Conservation (phyloP, 73 alveolate genomes). For the Paramecium biaurelia region DNA sequence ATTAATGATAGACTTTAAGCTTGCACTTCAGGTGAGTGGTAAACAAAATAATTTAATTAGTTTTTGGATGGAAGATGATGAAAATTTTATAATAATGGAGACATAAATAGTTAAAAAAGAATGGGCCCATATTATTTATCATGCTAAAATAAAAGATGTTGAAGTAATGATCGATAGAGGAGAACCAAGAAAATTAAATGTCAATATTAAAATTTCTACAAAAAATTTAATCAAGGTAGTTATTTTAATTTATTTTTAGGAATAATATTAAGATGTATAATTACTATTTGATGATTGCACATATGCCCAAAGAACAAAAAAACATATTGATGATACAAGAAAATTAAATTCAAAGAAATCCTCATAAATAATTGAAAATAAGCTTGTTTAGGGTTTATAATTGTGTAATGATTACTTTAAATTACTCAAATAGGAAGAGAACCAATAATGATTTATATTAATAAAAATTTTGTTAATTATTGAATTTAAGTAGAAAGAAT, state of each 20-base stretch:
- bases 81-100: background rate
- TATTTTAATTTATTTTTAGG: background rate
- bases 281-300: background rate
- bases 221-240: background rate
- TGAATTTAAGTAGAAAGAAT: too few relatives aligned
- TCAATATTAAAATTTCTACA: background rate
- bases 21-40: slow-evolving; percentile 7
- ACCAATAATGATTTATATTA: too few relatives aligned
- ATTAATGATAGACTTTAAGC: background rate
- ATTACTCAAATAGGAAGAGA: background rate
- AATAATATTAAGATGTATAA: background rate
- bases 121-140: background rate
- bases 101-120: background rate
- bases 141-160: background rate
- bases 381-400: background rate
- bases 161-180: too few relatives aligned
- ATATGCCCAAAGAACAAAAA: background rate
- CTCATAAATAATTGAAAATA: background rate
- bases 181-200: background rate
- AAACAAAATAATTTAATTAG: background rate
- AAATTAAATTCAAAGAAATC: background rate
- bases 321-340: background rate
- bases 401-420: background rate
- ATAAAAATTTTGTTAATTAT: too few relatives aligned
- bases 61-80: slow-evolving; percentile 34